These are phyloP conservation scores for Umbelopsis vinacea DNA, from an alignment of 192 early-diverging fungal species.

Conservation along the genomic window DNA sequence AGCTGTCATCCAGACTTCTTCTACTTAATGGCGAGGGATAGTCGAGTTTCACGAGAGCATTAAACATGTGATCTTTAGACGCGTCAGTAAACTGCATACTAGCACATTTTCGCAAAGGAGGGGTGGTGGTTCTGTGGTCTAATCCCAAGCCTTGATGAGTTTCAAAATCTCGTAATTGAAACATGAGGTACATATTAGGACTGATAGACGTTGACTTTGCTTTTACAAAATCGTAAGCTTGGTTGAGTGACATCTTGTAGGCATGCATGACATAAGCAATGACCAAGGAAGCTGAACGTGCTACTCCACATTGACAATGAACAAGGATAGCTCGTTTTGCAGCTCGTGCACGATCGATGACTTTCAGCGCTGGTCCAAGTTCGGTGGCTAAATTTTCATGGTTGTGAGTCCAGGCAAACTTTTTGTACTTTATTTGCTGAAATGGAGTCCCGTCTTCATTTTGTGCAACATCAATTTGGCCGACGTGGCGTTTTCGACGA, in stretches of 20 bases:
- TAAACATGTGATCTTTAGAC: background rate
- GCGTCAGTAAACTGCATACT: background rate
- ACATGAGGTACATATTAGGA: constrained; percentile 83
- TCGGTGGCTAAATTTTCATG: constrained; percentile 64
- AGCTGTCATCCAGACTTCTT: constrained; percentile 21
- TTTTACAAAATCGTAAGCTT: constrained; percentile 82
- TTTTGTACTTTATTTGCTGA: constrained; percentile 57
- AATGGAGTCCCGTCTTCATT: constrained; percentile 4
- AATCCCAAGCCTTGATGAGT: constrained; percentile 24
- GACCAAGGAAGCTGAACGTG: constrained; percentile 82
- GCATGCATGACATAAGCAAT: constrained; percentile 90
- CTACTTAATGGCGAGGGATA: background rate
- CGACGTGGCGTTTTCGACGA: constrained; percentile 15
- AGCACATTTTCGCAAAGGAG: background rate
- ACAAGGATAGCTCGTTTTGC: constrained; percentile 70
- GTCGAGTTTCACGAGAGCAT: background rate
- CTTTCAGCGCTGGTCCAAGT: constrained; percentile 64
- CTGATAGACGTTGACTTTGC: constrained; percentile 68
- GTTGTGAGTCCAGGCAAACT: constrained; percentile 76
- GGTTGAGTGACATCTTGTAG: constrained; percentile 52
- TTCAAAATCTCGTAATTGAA: constrained; percentile 78
- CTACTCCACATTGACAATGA: constrained; percentile 89
- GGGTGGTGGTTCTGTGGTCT: background rate
- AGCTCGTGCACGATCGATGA: constrained; percentile 65
- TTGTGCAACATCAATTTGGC: constrained; percentile 12